Conservation (phyloP, 352 stramenopile genomes). For the Pythium dissimile region DNA sequence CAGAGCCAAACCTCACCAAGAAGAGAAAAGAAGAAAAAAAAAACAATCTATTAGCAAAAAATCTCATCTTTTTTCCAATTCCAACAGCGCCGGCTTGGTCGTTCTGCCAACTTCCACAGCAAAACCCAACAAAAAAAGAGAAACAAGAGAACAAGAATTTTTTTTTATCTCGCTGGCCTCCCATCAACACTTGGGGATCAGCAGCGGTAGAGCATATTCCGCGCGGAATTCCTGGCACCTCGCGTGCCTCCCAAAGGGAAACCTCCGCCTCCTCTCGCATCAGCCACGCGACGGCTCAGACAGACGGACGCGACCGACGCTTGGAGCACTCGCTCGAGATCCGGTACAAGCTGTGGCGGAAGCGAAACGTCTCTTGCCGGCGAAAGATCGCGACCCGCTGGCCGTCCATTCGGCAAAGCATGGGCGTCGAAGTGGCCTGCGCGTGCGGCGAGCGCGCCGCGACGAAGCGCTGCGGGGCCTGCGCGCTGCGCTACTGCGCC, state of each 20-base stretch:
- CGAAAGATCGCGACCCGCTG: slow-evolving; percentile 2
- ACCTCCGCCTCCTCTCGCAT: neutral
- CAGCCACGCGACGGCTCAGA: neutral
- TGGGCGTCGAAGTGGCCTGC: slow-evolving; percentile 4
- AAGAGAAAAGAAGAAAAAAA: no score
- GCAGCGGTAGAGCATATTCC: no score
- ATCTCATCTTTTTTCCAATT: neutral
- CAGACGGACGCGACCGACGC: neutral
- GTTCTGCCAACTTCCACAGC: neutral
- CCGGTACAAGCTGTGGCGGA: no score
- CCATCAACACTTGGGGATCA: no score
- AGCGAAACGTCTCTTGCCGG: no score
- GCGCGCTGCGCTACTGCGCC: slow-evolving; percentile 35
- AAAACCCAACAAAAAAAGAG: neutral
- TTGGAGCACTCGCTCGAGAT: no score
- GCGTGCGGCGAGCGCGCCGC: slow-evolving; percentile 20
- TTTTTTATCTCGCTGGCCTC: no score
- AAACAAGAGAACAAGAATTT: no score
- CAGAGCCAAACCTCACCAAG: no score
- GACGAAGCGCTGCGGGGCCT: slow-evolving; percentile 24
- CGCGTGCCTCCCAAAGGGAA: no score
- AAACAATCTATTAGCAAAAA: no score
- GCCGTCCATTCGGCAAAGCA: neutral
- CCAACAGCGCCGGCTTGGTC: neutral
- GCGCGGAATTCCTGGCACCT: no score